Evolutionary conservation across 78 protist genomes (phyloP).

Genomic region (Bigelowiella natans): DNA sequence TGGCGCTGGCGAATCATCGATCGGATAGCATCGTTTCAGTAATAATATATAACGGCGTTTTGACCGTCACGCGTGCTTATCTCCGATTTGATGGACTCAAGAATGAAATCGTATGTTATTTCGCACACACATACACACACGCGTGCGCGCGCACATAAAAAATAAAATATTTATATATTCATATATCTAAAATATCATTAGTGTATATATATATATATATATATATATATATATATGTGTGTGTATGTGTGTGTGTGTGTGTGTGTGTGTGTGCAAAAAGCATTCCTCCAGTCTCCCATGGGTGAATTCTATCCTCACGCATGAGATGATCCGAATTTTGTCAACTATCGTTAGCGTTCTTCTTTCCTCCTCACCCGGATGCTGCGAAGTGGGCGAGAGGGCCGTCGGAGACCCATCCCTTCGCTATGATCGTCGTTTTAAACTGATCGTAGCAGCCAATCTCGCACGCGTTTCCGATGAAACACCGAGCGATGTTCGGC

Average conservation of each 20-base stretch:
- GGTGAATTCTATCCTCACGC: too few relatives aligned
- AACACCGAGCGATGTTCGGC: conserved; percentile 23
- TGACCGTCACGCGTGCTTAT: too few relatives aligned
- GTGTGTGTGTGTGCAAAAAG: too few relatives aligned
- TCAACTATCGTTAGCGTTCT: background rate
- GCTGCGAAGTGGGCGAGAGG: conserved; percentile 18
- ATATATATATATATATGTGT: background rate
- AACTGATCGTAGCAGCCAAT: conserved; percentile 15
- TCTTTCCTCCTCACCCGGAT: background rate
- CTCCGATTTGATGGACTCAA: too few relatives aligned
- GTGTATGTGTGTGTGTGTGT: too few relatives aligned
- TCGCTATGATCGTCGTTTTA: background rate
- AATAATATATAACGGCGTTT: too few relatives aligned
- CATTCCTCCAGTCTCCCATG: too few relatives aligned
- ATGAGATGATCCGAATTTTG: too few relatives aligned
- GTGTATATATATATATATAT: background rate
- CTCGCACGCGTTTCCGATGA: conserved; percentile 20
- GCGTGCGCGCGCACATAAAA: background rate
- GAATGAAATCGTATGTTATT: too few relatives aligned
- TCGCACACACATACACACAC: background rate
- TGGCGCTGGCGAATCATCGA: too few relatives aligned
- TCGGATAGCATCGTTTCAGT: background rate
- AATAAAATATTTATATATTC: background rate
- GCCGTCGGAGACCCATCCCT: conserved; percentile 6
- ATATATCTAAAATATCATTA: background rate